Evolutionary conservation across 2,329 filamentous ascomycete species (phyloP).

Genomic region (Capronia epimyces): DNA sequence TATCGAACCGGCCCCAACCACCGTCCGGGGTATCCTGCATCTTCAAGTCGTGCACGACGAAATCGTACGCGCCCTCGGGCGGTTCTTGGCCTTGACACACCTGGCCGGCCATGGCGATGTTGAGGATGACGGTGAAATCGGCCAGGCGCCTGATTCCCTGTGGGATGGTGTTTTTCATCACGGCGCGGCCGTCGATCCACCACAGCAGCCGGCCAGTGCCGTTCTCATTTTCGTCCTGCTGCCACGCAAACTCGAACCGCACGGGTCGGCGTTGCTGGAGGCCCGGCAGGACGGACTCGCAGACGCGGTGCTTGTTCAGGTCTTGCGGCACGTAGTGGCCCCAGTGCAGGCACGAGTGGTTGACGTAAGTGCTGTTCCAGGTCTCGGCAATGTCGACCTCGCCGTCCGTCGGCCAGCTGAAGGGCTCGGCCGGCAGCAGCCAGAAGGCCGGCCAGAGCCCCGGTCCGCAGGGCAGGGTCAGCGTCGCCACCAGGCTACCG

Average conservation of each 20-base stretch:
- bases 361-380: slow-evolving; percentile 27
- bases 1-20: slow-evolving; percentile 26
- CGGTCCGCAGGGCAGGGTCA: slow-evolving; percentile 22
- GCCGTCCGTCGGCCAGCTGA: slow-evolving; percentile 27
- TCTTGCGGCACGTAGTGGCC: slow-evolving; percentile 26
- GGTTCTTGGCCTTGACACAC: slow-evolving; percentile 27
- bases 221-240: slow-evolving; percentile 10
- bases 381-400: slow-evolving; percentile 29
- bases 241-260: slow-evolving; percentile 28
- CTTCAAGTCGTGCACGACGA: slow-evolving; percentile 26
- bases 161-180: slow-evolving; percentile 28
- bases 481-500: slow-evolving; percentile 24
- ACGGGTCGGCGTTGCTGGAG: slow-evolving; percentile 23
- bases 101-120: slow-evolving; percentile 30
- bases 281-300: slow-evolving; percentile 20
- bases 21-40: slow-evolving; percentile 26
- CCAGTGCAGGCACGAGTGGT: slow-evolving; percentile 29
- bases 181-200: slow-evolving; percentile 27
- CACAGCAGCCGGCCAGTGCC: slow-evolving; percentile 22
- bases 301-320: slow-evolving; percentile 26
- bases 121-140: slow-evolving; percentile 26
- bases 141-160: slow-evolving; percentile 22
- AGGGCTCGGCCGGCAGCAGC: slow-evolving; percentile 28
- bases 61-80: slow-evolving; percentile 23
- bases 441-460: slow-evolving; percentile 30